Evolutionary conservation across 1,284 basidiomycete genomes (phyloP), one percentile per base, ranked within the genome.

Genomic region (Boletus sp.): DNA sequence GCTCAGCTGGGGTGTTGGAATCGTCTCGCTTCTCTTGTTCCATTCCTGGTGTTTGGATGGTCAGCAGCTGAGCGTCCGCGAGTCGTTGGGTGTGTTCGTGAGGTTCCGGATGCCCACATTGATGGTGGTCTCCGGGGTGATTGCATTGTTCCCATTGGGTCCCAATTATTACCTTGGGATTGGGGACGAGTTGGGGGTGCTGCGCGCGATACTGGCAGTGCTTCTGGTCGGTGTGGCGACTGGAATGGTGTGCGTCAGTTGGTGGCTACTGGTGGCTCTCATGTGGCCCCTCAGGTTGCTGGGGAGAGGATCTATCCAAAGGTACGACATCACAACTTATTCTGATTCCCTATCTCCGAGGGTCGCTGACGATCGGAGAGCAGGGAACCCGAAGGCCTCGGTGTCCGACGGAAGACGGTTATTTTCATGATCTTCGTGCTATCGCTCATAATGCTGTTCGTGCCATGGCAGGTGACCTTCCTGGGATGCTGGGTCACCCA

Each of bases 391-490:
- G 77, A 80, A 44, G 64, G 70, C 20, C 29, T 53, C 6, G 70
- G 75, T 35, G 71, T 78, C 42, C 77, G 75, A 46, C 75, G 76
- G 57, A 77, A 77, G 64, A 82, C 80, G 2, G 36, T 88, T 18
- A 47, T 85, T 7, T 91, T 89, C 1, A 82, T 92, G 68, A 66
- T 67, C 7, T 52, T 87, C 16, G 78, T 95, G n/a, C 78, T 88
- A 46, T 60, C 83, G 13, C 75, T 88, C 15, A 86, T 94, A 44
- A 82, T 88, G 61, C 65, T 93, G 31, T 76, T 92, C 57, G 79
- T 96, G 22, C 95, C 96, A 0, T 94, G 92, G 82, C 94, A 97
- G 73, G 90, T 96, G 35, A 92, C 89, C 2, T 94, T 91, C 70
- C 80, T 96, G 16, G 85, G 91, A 37, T 86, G 88, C 62, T 93